phyloP scores from a whole-genome alignment of 2,329 filamentous ascomycete genomes.

The Periconia macrospinosa region DNA sequence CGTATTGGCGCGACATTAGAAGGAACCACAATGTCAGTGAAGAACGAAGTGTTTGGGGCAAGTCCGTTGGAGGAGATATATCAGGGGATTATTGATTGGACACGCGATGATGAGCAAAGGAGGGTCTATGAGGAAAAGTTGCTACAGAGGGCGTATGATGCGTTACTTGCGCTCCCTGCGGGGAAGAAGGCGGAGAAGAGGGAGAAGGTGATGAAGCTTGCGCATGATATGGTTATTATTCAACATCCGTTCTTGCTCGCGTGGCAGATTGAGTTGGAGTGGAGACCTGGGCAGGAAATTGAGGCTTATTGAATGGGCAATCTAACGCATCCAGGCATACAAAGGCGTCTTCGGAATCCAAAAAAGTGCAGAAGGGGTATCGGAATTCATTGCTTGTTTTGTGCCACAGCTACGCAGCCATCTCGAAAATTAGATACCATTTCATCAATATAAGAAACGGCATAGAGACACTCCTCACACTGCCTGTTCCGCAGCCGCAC shows the following conservation, averaged over 20 bases:
- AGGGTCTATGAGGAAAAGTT: constrained; percentile 90
- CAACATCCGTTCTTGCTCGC: constrained; percentile 87
- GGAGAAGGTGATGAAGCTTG: constrained; percentile 72
- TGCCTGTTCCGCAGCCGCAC: constrained; percentile 14
- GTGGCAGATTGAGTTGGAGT: constrained; percentile 90
- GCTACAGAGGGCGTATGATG: constrained; percentile 77
- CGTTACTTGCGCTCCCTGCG: constrained; percentile 67
- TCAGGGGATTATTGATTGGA: constrained; percentile 85
- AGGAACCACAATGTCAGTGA: constrained; percentile 84
- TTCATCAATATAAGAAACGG: too few relatives aligned
- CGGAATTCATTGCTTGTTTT: background rate
- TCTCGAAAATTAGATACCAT: too few relatives aligned
- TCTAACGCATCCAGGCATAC: too few relatives aligned
- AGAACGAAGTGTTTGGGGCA: constrained; percentile 74
- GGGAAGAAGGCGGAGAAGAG: constrained; percentile 72
- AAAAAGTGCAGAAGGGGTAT: background rate
- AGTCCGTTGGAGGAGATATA: constrained; percentile 83
- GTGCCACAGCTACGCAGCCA: too few relatives aligned
- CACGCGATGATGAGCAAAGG: constrained; percentile 79
- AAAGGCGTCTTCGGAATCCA: background rate
- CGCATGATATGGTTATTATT: constrained; percentile 93
- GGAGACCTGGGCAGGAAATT: constrained; percentile 60
- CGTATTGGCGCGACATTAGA: constrained; percentile 81
- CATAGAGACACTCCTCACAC: background rate
- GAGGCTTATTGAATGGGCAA: constrained; percentile 23